Evolutionary conservation across 1,284 basidiomycete species (phyloP), one percentile per base, ranked within the genome.

Genomic region (Phellinidium pouzarii): DNA sequence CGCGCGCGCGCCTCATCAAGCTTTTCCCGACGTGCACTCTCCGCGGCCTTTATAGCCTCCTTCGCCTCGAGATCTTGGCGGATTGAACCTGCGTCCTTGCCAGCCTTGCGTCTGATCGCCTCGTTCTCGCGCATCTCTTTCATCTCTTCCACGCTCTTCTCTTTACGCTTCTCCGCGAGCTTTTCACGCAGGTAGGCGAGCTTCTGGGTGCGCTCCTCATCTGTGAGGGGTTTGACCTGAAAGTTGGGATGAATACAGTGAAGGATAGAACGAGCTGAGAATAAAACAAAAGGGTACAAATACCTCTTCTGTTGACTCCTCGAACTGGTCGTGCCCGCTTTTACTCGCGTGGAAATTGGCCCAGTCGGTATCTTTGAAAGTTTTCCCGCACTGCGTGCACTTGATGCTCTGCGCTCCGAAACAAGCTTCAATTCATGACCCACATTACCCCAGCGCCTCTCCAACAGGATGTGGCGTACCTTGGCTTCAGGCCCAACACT

Each of bases 261-360:
- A 14, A n/a, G 40, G 19, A 44, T 26, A 40, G n/a, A n/a, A n/a
- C n/a, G n/a, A n/a, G n/a, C 12, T 12, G 27, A 23, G 47, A 31
- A 12, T 2, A n/a, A 12, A n/a, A 2, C 43, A n/a, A 31, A 20
- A 27, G 23, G 9, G 20, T 43, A 26, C 52, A 60, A 69, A 55
- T 27, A 91, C 91, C 78, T 96, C 94, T 65, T 98, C 94, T 0
- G 85, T 90, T 3, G 90, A 94, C 67, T 99, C 94, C 65, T 95
- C 93, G 60, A 97, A 97, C 59, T 92, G 82, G 65, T 91, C 86
- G 65, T 98, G 94, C 0, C 94, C 94, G 58, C 85, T 90, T 72
- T 94, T 94, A 68, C 96, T 92, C 2, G 94, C 94, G 64, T 98
- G 94, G 70, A 86, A 97, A 61, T 88, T 89, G 17, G 94, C 94